A percentile compares a stretch with the other conserved stretches of the same genome.
Evolutionary conservation across 805 yeast genomes (phyloP).

Genomic region (Metschnikowia arizonensis): DNA sequence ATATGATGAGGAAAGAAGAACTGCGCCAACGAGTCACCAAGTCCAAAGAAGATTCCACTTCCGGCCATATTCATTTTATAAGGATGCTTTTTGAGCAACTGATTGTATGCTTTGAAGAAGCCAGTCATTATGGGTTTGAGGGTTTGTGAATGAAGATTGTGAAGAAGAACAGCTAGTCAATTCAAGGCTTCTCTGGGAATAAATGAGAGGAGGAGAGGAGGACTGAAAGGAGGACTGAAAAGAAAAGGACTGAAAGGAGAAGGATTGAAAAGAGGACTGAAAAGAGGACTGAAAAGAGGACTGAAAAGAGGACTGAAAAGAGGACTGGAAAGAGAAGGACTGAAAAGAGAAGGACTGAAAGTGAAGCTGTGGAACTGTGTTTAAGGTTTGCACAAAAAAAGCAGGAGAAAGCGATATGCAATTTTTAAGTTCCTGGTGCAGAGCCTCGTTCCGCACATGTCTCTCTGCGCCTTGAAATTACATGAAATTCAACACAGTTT

Average conservation of each 20-base stretch:
- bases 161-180: too few species aligned
- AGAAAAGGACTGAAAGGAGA: too few species aligned
- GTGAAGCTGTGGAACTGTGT: too few species aligned
- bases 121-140: slow-evolving; percentile 9
- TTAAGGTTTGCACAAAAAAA: background rate
- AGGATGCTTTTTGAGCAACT: slow-evolving; percentile 42
- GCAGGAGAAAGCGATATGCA: slow-evolving; percentile 13
- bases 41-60: slow-evolving; percentile 46
- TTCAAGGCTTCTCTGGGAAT: too few species aligned
- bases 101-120: slow-evolving; percentile 20
- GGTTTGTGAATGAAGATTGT: background rate
- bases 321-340: background rate
- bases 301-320: too few species aligned
- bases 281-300: too few species aligned
- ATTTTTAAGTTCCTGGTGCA: slow-evolving; percentile 7
- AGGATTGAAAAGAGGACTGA: too few species aligned
- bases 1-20: slow-evolving; percentile 31
- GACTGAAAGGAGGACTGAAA: too few species aligned
- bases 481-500: too few species aligned
- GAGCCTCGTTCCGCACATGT: slow-evolving; percentile 2
- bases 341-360: too few species aligned
- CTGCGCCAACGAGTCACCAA: slow-evolving; percentile 43
- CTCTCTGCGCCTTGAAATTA: background rate
- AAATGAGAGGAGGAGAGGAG: too few species aligned
- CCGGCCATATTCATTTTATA: slow-evolving; percentile 50